Conservation (phyloP, 2,329 filamentous ascomycete species). For the Xylaria sp. region DNA sequence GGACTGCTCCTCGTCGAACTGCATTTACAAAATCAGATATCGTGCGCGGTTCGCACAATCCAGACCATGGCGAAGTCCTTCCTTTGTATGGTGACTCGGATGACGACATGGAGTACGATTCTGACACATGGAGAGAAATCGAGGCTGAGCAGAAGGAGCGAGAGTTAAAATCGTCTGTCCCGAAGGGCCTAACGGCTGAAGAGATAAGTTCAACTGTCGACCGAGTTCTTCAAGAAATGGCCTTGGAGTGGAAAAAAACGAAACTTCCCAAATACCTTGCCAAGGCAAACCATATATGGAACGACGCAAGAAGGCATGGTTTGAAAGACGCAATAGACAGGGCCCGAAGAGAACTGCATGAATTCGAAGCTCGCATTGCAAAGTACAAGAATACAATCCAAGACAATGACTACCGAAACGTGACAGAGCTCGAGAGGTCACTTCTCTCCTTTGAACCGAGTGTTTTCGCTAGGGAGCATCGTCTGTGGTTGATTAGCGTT, state of each 20-base stretch:
- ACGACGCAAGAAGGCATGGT: constrained; percentile 59
- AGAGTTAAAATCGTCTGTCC: constrained; percentile 41
- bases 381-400: constrained; percentile 66
- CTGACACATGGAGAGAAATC: constrained; percentile 70
- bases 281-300: constrained; percentile 73
- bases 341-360: constrained; percentile 56
- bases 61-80: constrained; percentile 55
- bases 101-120: constrained; percentile 64
- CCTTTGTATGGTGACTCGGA: constrained; percentile 67
- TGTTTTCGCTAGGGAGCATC: constrained; percentile 68
- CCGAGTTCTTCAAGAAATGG: constrained; percentile 62
- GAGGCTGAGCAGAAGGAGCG: constrained; percentile 60
- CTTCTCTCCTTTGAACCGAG: constrained; percentile 71
- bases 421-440: constrained; percentile 63
- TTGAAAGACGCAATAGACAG: constrained; percentile 55
- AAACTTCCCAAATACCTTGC: constrained; percentile 66
- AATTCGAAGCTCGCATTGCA: constrained; percentile 63
- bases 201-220: constrained; percentile 66
- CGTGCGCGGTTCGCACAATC: constrained; percentile 44
- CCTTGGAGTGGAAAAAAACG: constrained; percentile 66
- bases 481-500: constrained; percentile 61
- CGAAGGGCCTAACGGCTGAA: constrained; percentile 53
- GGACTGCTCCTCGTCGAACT: constrained; percentile 9
- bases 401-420: constrained; percentile 62
- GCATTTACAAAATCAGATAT: constrained; percentile 43